These are phyloP conservation scores for Rhizopogon rudus DNA, from an alignment of 768 basidiomycete genomes.

Conservation along the genomic window DNA sequence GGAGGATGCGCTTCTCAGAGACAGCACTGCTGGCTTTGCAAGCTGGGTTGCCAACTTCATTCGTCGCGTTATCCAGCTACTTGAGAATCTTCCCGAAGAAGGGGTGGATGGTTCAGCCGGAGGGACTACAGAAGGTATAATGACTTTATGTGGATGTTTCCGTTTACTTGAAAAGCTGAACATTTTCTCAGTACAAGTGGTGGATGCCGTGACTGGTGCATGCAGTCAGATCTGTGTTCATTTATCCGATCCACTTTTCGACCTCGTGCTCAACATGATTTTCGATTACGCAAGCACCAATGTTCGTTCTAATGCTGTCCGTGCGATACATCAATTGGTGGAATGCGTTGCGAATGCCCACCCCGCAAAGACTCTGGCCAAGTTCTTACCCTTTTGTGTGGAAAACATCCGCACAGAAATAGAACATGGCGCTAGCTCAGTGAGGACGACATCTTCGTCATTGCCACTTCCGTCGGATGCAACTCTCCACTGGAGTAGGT, in stretches of 20 bases:
- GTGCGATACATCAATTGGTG: conserved; percentile 82
- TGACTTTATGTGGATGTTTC: neutral
- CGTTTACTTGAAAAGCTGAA: neutral
- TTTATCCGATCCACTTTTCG: conserved; percentile 68
- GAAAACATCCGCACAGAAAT: conserved; percentile 70
- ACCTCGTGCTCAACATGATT: conserved; percentile 78
- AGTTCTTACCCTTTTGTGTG: conserved; percentile 72
- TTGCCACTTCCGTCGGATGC: conserved; percentile 73
- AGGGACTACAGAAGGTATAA: conserved; percentile 58
- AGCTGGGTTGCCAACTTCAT: conserved; percentile 85
- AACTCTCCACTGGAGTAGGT: conserved; percentile 82
- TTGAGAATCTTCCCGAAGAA: conserved; percentile 86
- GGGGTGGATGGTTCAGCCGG: conserved; percentile 58
- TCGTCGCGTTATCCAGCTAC: conserved; percentile 68
- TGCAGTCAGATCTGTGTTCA: conserved; percentile 60
- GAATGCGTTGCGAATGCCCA: conserved; percentile 82
- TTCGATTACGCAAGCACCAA: conserved; percentile 78
- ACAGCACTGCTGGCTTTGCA: conserved; percentile 69
- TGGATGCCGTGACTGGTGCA: conserved; percentile 71
- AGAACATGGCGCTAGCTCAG: conserved; percentile 78
- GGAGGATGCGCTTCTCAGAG: conserved; percentile 67
- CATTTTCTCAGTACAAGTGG: conserved; percentile 52
- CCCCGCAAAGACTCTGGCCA: conserved; percentile 69
- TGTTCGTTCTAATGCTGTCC: conserved; percentile 80
- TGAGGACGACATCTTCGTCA: conserved; percentile 65